Conservation (phyloP, 495 filamentous ascomycete genomes). For the Penicillium cataractarum region DNA sequence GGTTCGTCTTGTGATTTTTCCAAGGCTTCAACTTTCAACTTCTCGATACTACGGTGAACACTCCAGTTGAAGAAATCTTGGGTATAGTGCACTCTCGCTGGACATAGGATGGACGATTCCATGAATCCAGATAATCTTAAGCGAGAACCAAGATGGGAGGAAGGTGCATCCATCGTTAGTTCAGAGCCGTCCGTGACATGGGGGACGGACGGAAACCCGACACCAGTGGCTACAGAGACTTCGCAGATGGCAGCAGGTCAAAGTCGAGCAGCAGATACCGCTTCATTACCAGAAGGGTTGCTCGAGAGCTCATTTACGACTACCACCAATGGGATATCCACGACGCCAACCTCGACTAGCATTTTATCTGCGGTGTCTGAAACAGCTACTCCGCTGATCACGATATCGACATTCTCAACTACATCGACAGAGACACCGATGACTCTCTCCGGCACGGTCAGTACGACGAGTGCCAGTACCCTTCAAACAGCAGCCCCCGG, state of each 20-base stretch:
- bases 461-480: slow-evolving; percentile 4
- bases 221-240: not conserved
- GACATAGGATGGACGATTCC: not conserved
- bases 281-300: not conserved
- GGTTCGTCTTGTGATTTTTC: not conserved
- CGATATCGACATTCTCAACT: not conserved
- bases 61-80: not conserved
- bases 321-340: not conserved
- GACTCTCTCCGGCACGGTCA: not conserved
- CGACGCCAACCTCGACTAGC: not conserved
- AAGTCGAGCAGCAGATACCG: not conserved
- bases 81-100: not conserved
- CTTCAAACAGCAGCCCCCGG: slow-evolving; percentile 5
- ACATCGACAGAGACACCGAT: slow-evolving; percentile 1
- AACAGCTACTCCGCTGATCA: not conserved
- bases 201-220: not conserved
- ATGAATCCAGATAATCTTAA: not conserved
- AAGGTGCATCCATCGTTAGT: not conserved
- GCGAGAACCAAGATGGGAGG: not conserved
- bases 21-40: not conserved
- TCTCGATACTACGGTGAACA: not conserved
- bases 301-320: not conserved
- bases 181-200: not conserved
- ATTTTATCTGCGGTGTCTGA: not conserved
- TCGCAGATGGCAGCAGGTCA: not conserved